These are phyloP conservation scores for Yamadazyma membranifaciens DNA, from an alignment of 1,139 yeast species.

Conservation along the genomic window DNA sequence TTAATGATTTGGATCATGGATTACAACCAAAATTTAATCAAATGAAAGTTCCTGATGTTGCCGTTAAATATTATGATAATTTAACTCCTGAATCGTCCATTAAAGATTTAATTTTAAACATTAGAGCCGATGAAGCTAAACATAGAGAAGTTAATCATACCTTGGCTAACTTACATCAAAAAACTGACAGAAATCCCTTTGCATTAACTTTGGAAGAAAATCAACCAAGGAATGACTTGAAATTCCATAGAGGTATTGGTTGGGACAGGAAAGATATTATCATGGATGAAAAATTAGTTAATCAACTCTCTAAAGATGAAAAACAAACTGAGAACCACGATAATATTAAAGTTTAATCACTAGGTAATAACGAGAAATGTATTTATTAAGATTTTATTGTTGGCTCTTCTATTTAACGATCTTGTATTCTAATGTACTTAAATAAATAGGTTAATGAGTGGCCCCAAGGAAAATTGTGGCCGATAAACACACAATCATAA, in stretches of 20 bases:
- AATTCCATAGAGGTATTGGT: conserved; percentile 48
- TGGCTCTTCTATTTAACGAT: neutral
- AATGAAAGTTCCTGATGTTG: conserved; percentile 53
- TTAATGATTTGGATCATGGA: conserved; percentile 55
- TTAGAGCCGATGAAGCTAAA: conserved; percentile 67
- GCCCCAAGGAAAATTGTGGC: conserved; percentile 72
- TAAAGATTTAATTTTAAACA: conserved; percentile 57
- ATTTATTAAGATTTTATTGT: too few relatives aligned
- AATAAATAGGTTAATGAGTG: conserved; percentile 26
- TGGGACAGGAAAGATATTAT: conserved; percentile 62
- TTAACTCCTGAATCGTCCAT: conserved; percentile 48
- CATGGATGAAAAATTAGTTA: conserved; percentile 1
- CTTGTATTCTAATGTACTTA: too few relatives aligned
- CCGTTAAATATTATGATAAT: conserved; percentile 63
- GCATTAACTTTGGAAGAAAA: conserved; percentile 48
- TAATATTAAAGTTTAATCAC: too few relatives aligned
- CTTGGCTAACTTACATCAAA: conserved; percentile 59
- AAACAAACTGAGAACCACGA: neutral
- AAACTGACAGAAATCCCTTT: conserved; percentile 65
- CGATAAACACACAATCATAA: conserved; percentile 75
- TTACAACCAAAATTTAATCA: conserved; percentile 49
- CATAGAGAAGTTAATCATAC: conserved; percentile 79
- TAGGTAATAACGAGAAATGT: too few relatives aligned
- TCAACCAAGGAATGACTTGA: conserved; percentile 57
- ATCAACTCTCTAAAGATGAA: neutral